A percentile compares a stretch with the other conserved stretches of the same genome.
Evolutionary conservation across 2,329 filamentous ascomycete genomes (phyloP).

Genomic region (Ophiosphaerella narmari): DNA sequence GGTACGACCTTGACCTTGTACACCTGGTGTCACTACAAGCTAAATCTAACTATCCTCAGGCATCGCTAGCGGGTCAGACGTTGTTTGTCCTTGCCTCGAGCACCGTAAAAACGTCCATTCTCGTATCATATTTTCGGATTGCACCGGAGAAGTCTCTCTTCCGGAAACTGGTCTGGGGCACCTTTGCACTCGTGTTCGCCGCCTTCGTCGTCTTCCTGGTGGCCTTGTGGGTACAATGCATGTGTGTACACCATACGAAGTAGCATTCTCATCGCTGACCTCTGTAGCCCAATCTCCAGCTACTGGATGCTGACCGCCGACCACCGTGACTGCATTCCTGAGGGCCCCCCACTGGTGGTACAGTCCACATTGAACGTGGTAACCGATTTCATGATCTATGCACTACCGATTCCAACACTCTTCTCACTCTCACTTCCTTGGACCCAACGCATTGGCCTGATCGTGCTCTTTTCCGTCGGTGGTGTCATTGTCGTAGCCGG

Average conservation of each 20-base stretch:
- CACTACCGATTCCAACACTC: constrained; percentile 53
- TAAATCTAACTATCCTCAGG: constrained; percentile 32
- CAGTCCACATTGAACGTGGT: constrained; percentile 52
- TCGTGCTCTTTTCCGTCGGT: constrained; percentile 51
- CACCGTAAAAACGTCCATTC: constrained; percentile 46
- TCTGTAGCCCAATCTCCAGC: constrained; percentile 49
- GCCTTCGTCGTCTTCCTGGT: constrained; percentile 44
- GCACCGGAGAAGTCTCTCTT: constrained; percentile 47
- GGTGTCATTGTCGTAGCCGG: constrained; percentile 54
- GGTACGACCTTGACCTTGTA: constrained; percentile 27
- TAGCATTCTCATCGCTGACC: constrained; percentile 19
- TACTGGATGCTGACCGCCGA: constrained; percentile 51
- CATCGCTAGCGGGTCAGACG: constrained; percentile 45
- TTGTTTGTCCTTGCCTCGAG: constrained; percentile 46
- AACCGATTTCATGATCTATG: constrained; percentile 53
- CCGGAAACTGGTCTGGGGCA: constrained; percentile 44
- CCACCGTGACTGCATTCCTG: constrained; percentile 49
- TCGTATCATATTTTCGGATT: constrained; percentile 47
- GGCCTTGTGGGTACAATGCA: constrained; percentile 46
- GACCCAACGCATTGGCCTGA: constrained; percentile 50
- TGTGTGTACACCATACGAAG: constrained; percentile 27
- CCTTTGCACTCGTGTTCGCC: constrained; percentile 40
- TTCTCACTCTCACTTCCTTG: constrained; percentile 52
- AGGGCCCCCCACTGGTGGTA: constrained; percentile 51
- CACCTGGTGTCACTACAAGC: constrained; percentile 19